phyloP scores from a whole-genome alignment of 2,329 filamentous ascomycete genomes.

The Xylaria sp. region DNA sequence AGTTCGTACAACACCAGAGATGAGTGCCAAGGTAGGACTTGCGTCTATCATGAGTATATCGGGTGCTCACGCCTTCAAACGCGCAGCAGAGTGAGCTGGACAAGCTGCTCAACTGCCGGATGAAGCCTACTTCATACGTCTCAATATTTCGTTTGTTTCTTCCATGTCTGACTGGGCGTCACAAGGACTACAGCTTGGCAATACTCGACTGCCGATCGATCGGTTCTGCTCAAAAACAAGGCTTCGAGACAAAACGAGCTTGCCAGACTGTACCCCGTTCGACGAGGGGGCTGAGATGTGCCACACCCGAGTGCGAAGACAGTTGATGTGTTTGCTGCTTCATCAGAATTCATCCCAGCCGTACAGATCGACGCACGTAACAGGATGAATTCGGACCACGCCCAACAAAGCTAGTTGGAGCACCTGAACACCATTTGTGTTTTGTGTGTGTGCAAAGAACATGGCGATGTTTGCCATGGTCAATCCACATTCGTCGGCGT shows the following conservation, averaged over 20 bases:
- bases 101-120: constrained; percentile 8
- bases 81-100: constrained; percentile 7
- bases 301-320: not conserved
- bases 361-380: not conserved
- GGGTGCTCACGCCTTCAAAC: constrained; percentile 15
- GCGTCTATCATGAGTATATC: constrained; percentile 14
- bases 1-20: constrained; percentile 25
- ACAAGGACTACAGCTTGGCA: not conserved
- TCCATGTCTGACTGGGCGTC: not conserved
- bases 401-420: constrained; percentile 2
- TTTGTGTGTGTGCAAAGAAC: constrained; percentile 1
- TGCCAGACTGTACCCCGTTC: not conserved
- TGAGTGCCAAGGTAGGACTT: constrained; percentile 13
- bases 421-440: constrained; percentile 3
- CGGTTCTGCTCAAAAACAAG: not conserved
- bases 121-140: not conserved
- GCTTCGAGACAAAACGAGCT: not conserved
- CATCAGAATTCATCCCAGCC: not conserved
- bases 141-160: not conserved
- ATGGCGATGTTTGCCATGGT: constrained; percentile 8
- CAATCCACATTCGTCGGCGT: constrained; percentile 23
- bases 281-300: not conserved
- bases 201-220: not conserved
- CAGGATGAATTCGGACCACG: constrained; percentile 1
- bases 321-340: not conserved